Conservation (phyloP, 352 stramenopile species). For the Globisporangium yorkense region DNA sequence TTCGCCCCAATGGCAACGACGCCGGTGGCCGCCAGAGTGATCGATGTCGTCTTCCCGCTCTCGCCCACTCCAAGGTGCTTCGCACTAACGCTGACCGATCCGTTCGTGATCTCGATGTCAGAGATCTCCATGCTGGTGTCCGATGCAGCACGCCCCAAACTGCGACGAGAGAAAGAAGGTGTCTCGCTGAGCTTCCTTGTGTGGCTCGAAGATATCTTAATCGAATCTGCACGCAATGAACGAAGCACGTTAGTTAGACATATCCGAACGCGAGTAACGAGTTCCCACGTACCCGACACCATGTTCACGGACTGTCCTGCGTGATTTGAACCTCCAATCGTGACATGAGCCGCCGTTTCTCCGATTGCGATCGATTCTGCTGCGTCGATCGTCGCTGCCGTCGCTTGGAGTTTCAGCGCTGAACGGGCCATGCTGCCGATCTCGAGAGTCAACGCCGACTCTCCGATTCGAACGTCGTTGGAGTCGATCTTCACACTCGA, state of each 20-base stretch:
- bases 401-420: conserved; percentile 20
- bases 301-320: conserved; percentile 26
- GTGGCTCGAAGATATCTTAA: conserved; percentile 6
- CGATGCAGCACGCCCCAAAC: neutral
- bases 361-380: conserved; percentile 22
- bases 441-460: conserved; percentile 21
- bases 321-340: conserved; percentile 19
- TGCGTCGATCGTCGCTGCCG: conserved; percentile 20
- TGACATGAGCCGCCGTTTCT: conserved; percentile 15
- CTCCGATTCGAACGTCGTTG: conserved; percentile 29
- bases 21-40: neutral
- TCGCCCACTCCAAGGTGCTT: conserved; percentile 3
- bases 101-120: conserved; percentile 10
- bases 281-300: conserved; percentile 12
- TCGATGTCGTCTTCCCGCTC: conserved; percentile 6
- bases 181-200: neutral
- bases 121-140: neutral
- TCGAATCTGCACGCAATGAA: conserved; percentile 5
- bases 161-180: neutral
- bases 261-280: neutral
- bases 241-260: neutral
- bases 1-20: conserved; percentile 3
- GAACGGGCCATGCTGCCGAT: conserved; percentile 21
- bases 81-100: conserved; percentile 3
- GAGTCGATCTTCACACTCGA: conserved; percentile 42